Evolutionary conservation across 2,329 filamentous ascomycete genomes (phyloP).

Genomic region (Cordyceps cicadae): DNA sequence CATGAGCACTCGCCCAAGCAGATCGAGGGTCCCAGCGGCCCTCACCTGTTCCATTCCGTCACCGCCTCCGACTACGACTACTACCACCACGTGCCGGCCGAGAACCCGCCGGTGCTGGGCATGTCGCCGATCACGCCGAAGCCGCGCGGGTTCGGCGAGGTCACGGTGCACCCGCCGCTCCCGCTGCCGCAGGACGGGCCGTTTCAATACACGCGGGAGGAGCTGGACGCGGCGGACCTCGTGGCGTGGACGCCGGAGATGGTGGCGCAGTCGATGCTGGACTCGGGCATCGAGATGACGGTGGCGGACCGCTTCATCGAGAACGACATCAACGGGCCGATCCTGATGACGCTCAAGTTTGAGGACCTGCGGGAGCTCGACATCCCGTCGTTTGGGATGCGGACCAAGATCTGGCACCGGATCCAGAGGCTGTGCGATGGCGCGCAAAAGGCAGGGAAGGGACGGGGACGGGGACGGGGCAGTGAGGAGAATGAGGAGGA

Average conservation of each 20-base stretch:
- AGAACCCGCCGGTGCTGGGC: constrained; percentile 46
- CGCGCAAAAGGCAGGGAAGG: constrained; percentile 27
- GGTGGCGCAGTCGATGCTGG: constrained; percentile 80
- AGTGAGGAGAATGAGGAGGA: constrained; percentile 35
- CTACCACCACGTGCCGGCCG: constrained; percentile 27
- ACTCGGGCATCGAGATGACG: constrained; percentile 67
- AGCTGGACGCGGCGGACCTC: constrained; percentile 52
- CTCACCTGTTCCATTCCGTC: constrained; percentile 75
- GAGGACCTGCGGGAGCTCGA: constrained; percentile 77
- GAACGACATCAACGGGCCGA: constrained; percentile 85
- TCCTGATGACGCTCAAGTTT: constrained; percentile 84
- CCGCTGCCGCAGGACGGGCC: constrained; percentile 34
- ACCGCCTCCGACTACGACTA: constrained; percentile 25
- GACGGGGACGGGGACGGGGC: constrained; percentile 34
- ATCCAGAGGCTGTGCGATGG: constrained; percentile 60
- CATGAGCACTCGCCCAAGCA: constrained; percentile 54
- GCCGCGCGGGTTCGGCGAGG: constrained; percentile 28
- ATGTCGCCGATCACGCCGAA: constrained; percentile 69
- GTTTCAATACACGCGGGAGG: constrained; percentile 47
- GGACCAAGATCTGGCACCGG: constrained; percentile 72
- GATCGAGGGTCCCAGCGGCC: constrained; percentile 73
- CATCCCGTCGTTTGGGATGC: constrained; percentile 73
- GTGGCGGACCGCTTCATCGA: constrained; percentile 78
- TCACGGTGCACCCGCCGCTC: constrained; percentile 18
- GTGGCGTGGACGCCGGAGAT: constrained; percentile 64